Conservation (phyloP, 169 alveolate species). For the Eimeria maxima region DNA sequence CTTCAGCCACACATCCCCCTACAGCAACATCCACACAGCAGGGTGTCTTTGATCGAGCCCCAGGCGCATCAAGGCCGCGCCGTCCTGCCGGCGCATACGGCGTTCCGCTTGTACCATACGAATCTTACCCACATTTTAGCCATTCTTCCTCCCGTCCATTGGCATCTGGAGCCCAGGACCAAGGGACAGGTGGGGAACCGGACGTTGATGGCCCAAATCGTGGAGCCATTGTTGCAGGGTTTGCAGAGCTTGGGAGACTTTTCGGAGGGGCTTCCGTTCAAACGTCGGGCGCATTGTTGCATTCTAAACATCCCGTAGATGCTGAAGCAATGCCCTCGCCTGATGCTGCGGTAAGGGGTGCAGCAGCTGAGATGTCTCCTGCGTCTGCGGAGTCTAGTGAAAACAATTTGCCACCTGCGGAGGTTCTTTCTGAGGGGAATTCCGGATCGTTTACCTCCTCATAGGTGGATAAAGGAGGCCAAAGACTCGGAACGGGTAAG, state of each 20-base stretch:
- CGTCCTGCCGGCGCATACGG: neutral
- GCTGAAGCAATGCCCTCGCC: neutral
- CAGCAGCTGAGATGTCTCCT: neutral
- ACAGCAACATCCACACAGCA: neutral
- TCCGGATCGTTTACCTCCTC: neutral
- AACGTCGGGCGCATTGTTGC: neutral
- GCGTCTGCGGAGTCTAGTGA: neutral
- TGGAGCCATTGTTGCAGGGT: neutral
- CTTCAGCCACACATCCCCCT: neutral
- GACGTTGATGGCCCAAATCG: neutral
- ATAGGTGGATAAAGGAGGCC: neutral
- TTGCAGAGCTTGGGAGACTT: neutral
- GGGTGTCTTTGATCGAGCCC: neutral
- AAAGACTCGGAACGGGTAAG: neutral
- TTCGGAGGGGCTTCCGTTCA: neutral
- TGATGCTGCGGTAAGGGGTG: neutral
- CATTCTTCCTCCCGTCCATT: neutral
- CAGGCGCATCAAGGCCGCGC: constrained; percentile 15
- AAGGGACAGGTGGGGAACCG: neutral
- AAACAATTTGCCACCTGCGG: neutral
- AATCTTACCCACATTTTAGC: no score
- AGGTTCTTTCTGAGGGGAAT: neutral
- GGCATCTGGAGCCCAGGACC: neutral
- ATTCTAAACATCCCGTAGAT: neutral
- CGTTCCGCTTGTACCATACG: neutral